Evolutionary conservation across 2,329 filamentous ascomycete genomes (phyloP).

Genomic region (Venturia oleaginea): DNA sequence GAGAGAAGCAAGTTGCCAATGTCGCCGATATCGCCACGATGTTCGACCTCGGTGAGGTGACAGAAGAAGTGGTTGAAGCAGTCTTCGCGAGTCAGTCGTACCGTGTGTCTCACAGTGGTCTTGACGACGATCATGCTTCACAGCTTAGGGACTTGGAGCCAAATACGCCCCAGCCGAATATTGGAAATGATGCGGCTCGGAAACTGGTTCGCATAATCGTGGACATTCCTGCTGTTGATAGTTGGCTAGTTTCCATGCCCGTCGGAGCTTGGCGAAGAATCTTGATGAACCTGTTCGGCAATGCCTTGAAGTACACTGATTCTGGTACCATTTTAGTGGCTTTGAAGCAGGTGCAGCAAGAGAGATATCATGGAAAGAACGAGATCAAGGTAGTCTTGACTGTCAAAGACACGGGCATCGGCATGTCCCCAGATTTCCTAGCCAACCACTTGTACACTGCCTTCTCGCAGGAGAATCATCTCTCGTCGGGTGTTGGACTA

Average conservation of each 20-base stretch:
- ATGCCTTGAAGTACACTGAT: constrained; percentile 31
- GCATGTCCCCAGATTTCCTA: constrained; percentile 32
- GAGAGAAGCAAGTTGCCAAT: not conserved
- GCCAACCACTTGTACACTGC: constrained; percentile 29
- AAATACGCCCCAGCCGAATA: not conserved
- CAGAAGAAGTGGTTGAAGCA: constrained; percentile 11
- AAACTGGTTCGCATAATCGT: constrained; percentile 25
- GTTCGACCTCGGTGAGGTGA: constrained; percentile 3
- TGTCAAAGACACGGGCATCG: constrained; percentile 31
- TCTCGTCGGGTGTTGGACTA: constrained; percentile 30
- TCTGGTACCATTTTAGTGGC: constrained; percentile 29
- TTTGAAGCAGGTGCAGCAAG: constrained; percentile 21
- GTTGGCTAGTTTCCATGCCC: constrained; percentile 29
- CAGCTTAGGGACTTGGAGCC: not conserved
- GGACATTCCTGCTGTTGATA: constrained; percentile 27
- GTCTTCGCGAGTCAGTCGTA: constrained; percentile 9
- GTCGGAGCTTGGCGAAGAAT: constrained; percentile 31
- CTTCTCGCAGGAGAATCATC: constrained; percentile 31
- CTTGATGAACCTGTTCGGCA: constrained; percentile 32
- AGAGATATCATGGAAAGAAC: not conserved
- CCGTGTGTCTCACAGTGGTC: not conserved
- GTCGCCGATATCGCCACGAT: not conserved
- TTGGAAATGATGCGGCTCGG: not conserved
- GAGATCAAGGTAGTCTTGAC: constrained; percentile 24
- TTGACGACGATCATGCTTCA: not conserved